Evolutionary conservation across 176 grass and related monocot genomes (phyloP), one percentile per base, ranked within the genome.

Genomic region (Triticum timopheevii): DNA sequence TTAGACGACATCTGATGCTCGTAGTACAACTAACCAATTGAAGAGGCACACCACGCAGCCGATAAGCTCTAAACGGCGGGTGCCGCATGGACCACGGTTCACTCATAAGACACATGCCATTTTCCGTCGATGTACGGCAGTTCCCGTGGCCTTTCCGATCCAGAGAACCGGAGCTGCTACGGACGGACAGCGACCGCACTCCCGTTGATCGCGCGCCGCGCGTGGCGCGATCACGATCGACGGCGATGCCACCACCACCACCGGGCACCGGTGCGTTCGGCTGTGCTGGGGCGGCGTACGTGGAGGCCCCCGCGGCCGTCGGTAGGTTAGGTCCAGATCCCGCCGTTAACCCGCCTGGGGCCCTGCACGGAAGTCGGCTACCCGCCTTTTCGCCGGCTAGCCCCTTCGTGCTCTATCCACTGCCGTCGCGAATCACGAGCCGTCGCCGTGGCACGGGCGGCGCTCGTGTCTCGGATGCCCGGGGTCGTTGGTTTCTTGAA

Each of bases 231-330:
- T 19, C 50, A 61, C n/a, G 22, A 63, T 63, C 61, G 9, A 24
- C 9, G n/a, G 11, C 61, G 69, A 69, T 13, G 30, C 12, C 49
- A 1, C 50, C 16, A 54, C 63, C 64, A 3, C n/a, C 2, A 6
- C 36, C 16, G 27, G 16, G 13, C 2, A 6, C 36, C 16, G 27
- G 16, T 38, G 83, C 45, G 72, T 78, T 35, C 15, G 75, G 80
- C 22, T 79, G 80, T 10, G 40, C 8, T 45, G 71, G 23, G 84
- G 38, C 13, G 66, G 82, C 84, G 73, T 71, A 87, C 84, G 74
- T 71, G 89, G 84, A 45, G 66, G 58, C 25, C 33, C 58, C 67
- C 45, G 61, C 73, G 45, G 67, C 80, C 85, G 81, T 68, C 67
- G 6, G 82, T 24, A 23, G 12, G 42, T 66, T 73, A 6, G 80